These are phyloP conservation scores for Nissolia schottii DNA, from an alignment of 306 rosid genomes.

Conservation along the genomic window DNA sequence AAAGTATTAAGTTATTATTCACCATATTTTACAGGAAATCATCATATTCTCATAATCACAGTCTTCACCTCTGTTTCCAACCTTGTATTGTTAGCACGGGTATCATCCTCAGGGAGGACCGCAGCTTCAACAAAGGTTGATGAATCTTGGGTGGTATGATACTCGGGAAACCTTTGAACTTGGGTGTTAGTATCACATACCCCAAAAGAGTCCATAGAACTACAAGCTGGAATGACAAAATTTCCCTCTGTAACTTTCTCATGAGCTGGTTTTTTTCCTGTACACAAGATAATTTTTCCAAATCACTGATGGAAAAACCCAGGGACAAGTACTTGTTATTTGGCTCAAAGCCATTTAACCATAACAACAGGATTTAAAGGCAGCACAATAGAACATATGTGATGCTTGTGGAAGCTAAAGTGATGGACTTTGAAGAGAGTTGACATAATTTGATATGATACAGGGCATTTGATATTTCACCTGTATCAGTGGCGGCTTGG, in stretches of 20 bases:
- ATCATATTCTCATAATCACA: slow-evolving; percentile 14
- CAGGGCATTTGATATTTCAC: slow-evolving; percentile 25
- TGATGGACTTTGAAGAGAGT: neutral
- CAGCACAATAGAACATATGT: neutral
- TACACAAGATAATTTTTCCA: slow-evolving; percentile 3
- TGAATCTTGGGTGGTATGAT: slow-evolving; percentile 24
- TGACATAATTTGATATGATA: slow-evolving; percentile 1
- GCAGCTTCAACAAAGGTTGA: slow-evolving; percentile 4
- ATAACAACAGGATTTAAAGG: slow-evolving; percentile 10
- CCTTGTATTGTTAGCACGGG: slow-evolving; percentile 5
- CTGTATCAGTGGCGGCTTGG: slow-evolving; percentile 36
- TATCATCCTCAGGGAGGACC: slow-evolving; percentile 5
- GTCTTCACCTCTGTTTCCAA: slow-evolving; percentile 33
- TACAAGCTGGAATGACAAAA: slow-evolving; percentile 18
- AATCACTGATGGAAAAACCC: slow-evolving; percentile 14
- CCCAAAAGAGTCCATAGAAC: slow-evolving; percentile 16
- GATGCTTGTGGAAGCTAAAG: neutral
- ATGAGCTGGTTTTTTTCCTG: slow-evolving; percentile 32
- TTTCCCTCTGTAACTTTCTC: slow-evolving; percentile 27
- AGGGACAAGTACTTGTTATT: slow-evolving; percentile 5
- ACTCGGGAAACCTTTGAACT: slow-evolving; percentile 25
- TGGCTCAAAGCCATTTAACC: slow-evolving; percentile 7
- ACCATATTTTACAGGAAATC: neutral
- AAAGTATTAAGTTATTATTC: neutral
- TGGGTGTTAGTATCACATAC: slow-evolving; percentile 35